Evolutionary conservation across 2,329 filamentous ascomycete genomes (phyloP), one percentile per base, ranked within the genome.

Genomic region (Microsporum audouinii): DNA sequence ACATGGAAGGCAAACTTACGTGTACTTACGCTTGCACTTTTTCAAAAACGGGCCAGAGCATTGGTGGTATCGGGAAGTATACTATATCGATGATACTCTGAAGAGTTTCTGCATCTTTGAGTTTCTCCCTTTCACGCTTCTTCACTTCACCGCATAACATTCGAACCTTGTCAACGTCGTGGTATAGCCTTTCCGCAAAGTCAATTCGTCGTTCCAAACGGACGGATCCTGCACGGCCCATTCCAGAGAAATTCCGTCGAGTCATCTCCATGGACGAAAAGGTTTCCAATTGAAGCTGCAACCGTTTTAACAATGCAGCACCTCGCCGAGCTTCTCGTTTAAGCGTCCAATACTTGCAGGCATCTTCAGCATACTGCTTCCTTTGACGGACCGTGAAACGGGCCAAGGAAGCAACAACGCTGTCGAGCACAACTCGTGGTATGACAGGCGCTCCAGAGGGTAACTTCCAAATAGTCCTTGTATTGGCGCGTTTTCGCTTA

Each of bases 231-330:
- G 85, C 86, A 45, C 88, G 85, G 5, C 94, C 94, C 89, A 97
- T 96, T 41, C 88, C 87, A n/a, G 88, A 88, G 74, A 96, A 99
- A 73, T 97, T 92, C 62, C 94, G 87, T 59, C 94, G 84, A 1
- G 94, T 96, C 66, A 99, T 86, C 75, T 99, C 94, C 88, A 96
- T 96, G 0, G 91, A 96, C 5, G 92, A 92, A 73, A 97, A 99
- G 0, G 90, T 89, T 73, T 97, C 92, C 81, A 96, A 88, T 73
- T 96, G 91, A 61, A 97, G 77, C 72, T 99, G 94, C 23, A 99
- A 80, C 39, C 94, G 85, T 76, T 97, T 97, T 63, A 99, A 81
- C 60, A 99, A 79, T 2, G 94, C 90, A 34, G 94, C 94, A 55
- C 94, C 94, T 62, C 94, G 83, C 38, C 94, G 85, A 64, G 92